Conservation (phyloP, 2,329 filamentous ascomycete species). For the Thelonectria rubi region DNA sequence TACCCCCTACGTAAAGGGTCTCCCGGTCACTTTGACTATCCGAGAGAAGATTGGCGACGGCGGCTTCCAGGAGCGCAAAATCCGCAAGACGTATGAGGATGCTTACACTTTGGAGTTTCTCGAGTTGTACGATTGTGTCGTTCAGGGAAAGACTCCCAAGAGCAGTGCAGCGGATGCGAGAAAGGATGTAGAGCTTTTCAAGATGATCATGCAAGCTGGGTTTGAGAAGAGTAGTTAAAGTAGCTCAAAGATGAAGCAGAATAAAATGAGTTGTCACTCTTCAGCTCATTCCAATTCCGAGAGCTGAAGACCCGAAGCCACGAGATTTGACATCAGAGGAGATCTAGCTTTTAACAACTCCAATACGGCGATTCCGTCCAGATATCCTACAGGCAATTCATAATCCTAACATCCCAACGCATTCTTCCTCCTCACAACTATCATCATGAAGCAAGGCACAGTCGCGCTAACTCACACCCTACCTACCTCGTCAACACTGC, state of each 20-base stretch:
- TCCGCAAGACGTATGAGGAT: constrained; percentile 54
- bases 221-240: neutral
- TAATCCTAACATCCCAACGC: too few species aligned
- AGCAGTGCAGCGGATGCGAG: constrained; percentile 45
- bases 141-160: constrained; percentile 42
- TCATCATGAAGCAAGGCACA: too few species aligned
- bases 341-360: too few species aligned
- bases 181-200: constrained; percentile 24
- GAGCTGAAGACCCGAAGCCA: too few species aligned
- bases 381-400: too few species aligned
- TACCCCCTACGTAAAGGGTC: constrained; percentile 61
- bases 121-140: constrained; percentile 34
- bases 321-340: too few species aligned
- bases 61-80: constrained; percentile 36
- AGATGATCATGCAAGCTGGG: constrained; percentile 26
- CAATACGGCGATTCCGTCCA: too few species aligned
- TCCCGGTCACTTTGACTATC: constrained; percentile 57
- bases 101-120: constrained; percentile 47
- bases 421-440: too few species aligned
- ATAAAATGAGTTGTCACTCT: too few species aligned
- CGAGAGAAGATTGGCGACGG: constrained; percentile 49
- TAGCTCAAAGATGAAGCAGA: neutral
- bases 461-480: too few species aligned
- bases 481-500: too few species aligned
- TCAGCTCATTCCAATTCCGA: too few species aligned